Conservation (phyloP, 23 red algal species). For the Chondrus crispus region DNA sequence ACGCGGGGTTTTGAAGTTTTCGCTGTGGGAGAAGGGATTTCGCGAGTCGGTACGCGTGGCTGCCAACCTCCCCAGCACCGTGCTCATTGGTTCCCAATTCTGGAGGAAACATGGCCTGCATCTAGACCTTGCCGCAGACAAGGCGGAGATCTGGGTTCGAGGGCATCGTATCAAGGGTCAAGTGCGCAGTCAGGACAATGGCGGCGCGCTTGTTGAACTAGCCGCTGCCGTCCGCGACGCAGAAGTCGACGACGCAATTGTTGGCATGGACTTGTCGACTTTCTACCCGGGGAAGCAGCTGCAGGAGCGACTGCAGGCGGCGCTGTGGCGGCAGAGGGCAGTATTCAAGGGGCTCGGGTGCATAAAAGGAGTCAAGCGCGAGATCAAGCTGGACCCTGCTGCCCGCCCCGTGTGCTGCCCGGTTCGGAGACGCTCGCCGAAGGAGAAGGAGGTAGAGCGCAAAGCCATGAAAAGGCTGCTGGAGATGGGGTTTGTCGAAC, state of each 20-base stretch:
- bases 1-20: too few relatives aligned
- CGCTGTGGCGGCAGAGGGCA: background rate
- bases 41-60: too few relatives aligned
- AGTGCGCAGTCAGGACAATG: background rate
- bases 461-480: background rate
- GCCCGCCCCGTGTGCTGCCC: background rate
- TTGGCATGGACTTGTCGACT: background rate
- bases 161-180: background rate
- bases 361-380: background rate
- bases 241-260: background rate
- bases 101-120: background rate
- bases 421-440: background rate
- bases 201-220: too few relatives aligned
- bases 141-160: background rate
- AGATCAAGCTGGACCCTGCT: background rate
- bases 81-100: background rate
- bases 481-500: background rate
- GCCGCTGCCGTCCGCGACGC: background rate
- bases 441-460: background rate
- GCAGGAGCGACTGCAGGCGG: background rate
- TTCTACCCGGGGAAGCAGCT: too few relatives aligned
- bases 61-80: too few relatives aligned
- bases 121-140: background rate
- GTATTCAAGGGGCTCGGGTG: constrained; percentile 1
- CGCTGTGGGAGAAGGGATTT: too few relatives aligned